phyloP scores from a whole-genome alignment of 2,329 filamentous ascomycete genomes.

The Fusarium papillatum region DNA sequence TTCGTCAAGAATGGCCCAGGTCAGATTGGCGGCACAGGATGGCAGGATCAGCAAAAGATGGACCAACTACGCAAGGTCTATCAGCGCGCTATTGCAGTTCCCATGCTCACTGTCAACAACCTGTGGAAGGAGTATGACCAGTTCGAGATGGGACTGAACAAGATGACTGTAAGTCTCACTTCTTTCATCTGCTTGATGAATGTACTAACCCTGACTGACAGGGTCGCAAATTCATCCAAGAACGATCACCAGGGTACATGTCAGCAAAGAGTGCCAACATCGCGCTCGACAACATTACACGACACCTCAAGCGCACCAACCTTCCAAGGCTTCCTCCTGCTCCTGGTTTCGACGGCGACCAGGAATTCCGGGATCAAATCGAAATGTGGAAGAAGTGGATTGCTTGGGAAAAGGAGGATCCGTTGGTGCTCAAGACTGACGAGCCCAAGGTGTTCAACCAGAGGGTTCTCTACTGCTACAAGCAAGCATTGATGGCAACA shows the following conservation, averaged over 20 bases:
- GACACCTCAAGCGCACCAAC: conserved; percentile 81
- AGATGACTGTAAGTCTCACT: conserved; percentile 77
- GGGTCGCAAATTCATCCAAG: conserved; percentile 95
- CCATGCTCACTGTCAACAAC: conserved; percentile 84
- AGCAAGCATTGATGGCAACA: conserved; percentile 92
- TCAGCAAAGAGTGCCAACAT: conserved; percentile 93
- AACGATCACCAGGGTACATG: conserved; percentile 95
- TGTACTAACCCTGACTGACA: conserved; percentile 51
- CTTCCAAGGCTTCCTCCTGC: conserved; percentile 87
- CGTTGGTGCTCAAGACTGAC: conserved; percentile 86
- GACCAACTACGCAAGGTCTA: conserved; percentile 93
- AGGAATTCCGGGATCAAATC: conserved; percentile 87
- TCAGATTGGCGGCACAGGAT: conserved; percentile 84
- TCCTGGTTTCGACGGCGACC: conserved; percentile 87
- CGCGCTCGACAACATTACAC: conserved; percentile 89
- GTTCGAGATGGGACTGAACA: conserved; percentile 95
- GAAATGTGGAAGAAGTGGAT: conserved; percentile 96
- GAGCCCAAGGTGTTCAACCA: conserved; percentile 82
- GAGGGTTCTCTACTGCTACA: conserved; percentile 91
- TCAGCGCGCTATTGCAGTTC: conserved; percentile 89
- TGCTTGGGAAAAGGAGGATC: conserved; percentile 94
- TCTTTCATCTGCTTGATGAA: conserved; percentile 10
- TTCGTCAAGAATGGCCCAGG: conserved; percentile 93
- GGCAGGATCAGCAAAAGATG: conserved; percentile 99
- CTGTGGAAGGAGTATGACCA: conserved; percentile 99